phyloP scores from a whole-genome alignment of 2,329 filamentous ascomycete species.

The Grosmannia penicillata region DNA sequence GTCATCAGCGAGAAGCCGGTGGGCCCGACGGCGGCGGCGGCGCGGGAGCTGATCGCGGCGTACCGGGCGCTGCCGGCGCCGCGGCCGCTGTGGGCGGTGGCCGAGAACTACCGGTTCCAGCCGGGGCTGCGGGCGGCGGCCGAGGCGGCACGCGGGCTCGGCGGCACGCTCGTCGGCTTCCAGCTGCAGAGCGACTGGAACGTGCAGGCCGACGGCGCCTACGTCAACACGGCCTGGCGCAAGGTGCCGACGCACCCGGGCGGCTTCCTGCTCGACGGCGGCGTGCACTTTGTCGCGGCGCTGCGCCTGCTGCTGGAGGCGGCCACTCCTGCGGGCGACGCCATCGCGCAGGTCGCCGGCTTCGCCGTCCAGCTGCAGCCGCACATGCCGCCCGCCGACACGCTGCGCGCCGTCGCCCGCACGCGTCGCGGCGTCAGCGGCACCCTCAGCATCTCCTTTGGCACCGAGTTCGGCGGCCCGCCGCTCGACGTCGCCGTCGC shows the following conservation, averaged over 20 bases:
- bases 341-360: slow-evolving; percentile 26
- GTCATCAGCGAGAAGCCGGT: slow-evolving; percentile 58
- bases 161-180: slow-evolving; percentile 18
- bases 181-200: slow-evolving; percentile 26
- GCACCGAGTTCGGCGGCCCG: slow-evolving; percentile 17
- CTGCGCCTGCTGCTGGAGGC: slow-evolving; percentile 42
- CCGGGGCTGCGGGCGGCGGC: slow-evolving; percentile 12
- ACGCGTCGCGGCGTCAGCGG: slow-evolving; percentile 15
- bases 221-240: slow-evolving; percentile 40
- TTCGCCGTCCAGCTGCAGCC: slow-evolving; percentile 38
- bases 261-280: slow-evolving; percentile 62
- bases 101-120: slow-evolving; percentile 55
- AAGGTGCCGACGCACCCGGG: slow-evolving; percentile 57
- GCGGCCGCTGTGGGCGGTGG: slow-evolving; percentile 40
- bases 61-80: slow-evolving; percentile 10
- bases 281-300: slow-evolving; percentile 56
- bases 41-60: slow-evolving; percentile 14
- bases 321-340: slow-evolving; percentile 11
- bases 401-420: slow-evolving; percentile 37
- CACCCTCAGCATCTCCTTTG: slow-evolving; percentile 15
- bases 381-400: slow-evolving; percentile 51
- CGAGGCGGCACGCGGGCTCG: slow-evolving; percentile 12
- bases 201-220: slow-evolving; percentile 29
- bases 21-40: slow-evolving; percentile 32
- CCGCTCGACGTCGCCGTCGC: slow-evolving; percentile 13